Percentiles rank a stretch among this genome's conserved stretches.
Conservation (phyloP, 1,139 yeast species). For the Arxiozyma bovina region DNA sequence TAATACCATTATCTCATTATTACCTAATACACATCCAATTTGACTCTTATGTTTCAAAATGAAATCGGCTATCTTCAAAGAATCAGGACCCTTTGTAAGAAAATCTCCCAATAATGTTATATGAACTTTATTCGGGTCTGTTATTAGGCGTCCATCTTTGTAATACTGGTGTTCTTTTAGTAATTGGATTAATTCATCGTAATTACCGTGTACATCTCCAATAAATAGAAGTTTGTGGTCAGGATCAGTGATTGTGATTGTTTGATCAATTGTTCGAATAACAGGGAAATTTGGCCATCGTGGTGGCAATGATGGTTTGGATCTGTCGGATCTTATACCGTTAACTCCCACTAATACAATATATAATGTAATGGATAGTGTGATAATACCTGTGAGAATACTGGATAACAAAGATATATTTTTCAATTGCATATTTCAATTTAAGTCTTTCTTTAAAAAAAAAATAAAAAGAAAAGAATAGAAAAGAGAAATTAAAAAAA, state of each 20-base stretch:
- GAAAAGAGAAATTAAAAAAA: no score
- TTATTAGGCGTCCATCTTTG: conserved; percentile 5
- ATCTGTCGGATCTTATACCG: not conserved
- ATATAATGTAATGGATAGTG: not conserved
- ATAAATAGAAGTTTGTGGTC: conserved; percentile 42
- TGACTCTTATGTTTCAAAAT: conserved; percentile 37
- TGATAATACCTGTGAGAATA: not conserved
- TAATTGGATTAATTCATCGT: conserved; percentile 43
- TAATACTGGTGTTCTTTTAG: conserved; percentile 54
- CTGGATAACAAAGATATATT: not conserved
- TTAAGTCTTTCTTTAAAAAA: no score
- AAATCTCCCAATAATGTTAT: conserved; percentile 66
- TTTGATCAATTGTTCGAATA: conserved; percentile 4
- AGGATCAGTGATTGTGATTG: conserved; percentile 5
- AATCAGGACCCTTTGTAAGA: conserved; percentile 74
- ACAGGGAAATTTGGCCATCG: conserved; percentile 2
- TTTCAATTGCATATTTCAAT: not conserved
- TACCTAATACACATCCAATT: conserved; percentile 74
- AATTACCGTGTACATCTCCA: conserved; percentile 88
- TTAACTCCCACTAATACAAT: not conserved
- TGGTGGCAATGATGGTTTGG: not conserved
- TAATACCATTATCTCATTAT: conserved; percentile 55
- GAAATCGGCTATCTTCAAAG: conserved; percentile 57
- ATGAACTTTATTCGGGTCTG: conserved; percentile 6
- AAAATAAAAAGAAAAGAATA: no score